Base-by-base conservation (phyloP, 805 yeast genomes). In the Debaryomyces prosopidis region DNA sequence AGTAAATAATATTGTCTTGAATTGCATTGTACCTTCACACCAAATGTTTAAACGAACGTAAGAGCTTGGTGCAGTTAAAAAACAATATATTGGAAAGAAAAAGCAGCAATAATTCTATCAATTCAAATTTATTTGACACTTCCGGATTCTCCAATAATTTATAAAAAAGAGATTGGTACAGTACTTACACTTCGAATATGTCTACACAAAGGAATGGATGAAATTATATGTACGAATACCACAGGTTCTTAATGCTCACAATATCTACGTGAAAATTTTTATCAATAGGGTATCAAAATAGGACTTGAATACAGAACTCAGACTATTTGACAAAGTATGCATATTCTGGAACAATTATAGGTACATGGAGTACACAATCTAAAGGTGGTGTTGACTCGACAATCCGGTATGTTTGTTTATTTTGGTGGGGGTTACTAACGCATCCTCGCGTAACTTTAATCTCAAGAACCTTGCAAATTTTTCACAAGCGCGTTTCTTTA, bases 1-100 rank as follows among this genome's bases (percentile, higher is more conserved):
- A 30, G 32, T 19, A n/a, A 38, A 11, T 19, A 42, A 28, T 31
- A 42, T 11, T 34, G 46, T 28, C 31, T 42, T 42, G 26, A 44
- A 28, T 34, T 39, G 46, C 48, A 41, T 43, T 17, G 15, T n/a
- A 30, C 11, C 11, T 8, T 26, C 10, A 26, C 33, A 30, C 33
- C 33, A 30, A 30, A 14, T 6, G 6, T 30, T n/a, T 30, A 14
- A 30, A 11, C 33, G 33, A 30, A 30, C 5, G 33, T 30, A 30
- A 7, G 8, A 30, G 5, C 26, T 23, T 23, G 33, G 33, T 30
- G 33, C 33, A 30, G 5, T 30, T 30, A 30, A 30, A 14, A 30
- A 30, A 30, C 16, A 30, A 30, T 30, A 11, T 30, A 30, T 12
- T n/a, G 11, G 33, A 30, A 30, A 30, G 11, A 14, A 30, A 30